Evolutionary conservation across 2,329 filamentous ascomycete genomes (phyloP).

Genomic region (Clonostachys byssicola): DNA sequence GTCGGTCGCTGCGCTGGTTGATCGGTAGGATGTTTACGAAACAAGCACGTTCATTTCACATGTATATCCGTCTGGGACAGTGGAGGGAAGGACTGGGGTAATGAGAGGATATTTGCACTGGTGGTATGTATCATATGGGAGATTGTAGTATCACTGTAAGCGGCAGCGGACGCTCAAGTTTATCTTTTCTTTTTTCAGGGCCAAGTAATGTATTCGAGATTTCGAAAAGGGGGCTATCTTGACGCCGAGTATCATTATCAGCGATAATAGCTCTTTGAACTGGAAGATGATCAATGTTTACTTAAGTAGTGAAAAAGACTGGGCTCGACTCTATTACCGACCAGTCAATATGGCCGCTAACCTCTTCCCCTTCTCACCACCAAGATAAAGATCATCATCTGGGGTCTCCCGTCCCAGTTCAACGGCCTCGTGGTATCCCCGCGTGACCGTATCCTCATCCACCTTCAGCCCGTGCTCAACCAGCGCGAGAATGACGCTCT

Average conservation of each 20-base stretch:
- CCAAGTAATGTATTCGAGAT: too few species aligned
- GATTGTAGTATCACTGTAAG: neutral
- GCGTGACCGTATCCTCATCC: slow-evolving; percentile 84
- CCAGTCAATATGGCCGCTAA: slow-evolving; percentile 33
- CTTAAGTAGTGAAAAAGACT: too few species aligned
- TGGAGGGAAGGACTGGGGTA: neutral
- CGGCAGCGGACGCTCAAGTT: too few species aligned
- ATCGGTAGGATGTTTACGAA: neutral
- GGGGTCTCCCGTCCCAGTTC: slow-evolving; percentile 64
- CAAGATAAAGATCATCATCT: slow-evolving; percentile 56
- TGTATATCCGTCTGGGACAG: too few species aligned
- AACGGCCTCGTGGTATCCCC: slow-evolving; percentile 76
- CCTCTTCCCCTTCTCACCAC: slow-evolving; percentile 49
- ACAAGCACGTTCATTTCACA: slow-evolving; percentile 4
- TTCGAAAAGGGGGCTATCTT: too few species aligned
- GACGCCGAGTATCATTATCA: too few species aligned
- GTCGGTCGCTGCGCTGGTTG: too few species aligned
- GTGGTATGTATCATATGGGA: neutral
- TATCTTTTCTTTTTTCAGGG: too few species aligned
- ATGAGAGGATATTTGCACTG: neutral
- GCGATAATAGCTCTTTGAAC: too few species aligned
- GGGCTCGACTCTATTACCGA: too few species aligned
- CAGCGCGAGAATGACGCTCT: slow-evolving; percentile 76
- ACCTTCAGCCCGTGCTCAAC: slow-evolving; percentile 80
- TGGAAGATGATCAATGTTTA: too few species aligned